A percentile compares a stretch with the other conserved stretches of the same genome.
Conservation (phyloP, 306 rosid genomes). For the Malus fusca region DNA sequence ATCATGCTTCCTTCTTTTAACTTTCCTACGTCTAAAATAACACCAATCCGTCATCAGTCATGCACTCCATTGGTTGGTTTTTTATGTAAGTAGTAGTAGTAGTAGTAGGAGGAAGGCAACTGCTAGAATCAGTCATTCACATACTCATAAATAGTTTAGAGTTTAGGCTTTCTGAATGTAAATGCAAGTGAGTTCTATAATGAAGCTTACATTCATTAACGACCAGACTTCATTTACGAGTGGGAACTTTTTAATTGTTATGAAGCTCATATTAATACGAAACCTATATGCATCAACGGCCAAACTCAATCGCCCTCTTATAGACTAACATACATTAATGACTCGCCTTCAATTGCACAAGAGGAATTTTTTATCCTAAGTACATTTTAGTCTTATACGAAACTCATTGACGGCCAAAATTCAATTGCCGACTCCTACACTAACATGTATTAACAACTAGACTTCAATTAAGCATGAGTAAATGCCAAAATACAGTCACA, state of each 20-base stretch:
- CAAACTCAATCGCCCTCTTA: too few relatives aligned
- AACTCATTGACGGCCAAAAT: not conserved
- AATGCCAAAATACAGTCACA: not conserved
- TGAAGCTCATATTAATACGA: not conserved
- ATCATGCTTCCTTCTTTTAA: too few relatives aligned
- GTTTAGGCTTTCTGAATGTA: too few relatives aligned
- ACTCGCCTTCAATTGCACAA: too few relatives aligned
- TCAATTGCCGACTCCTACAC: not conserved
- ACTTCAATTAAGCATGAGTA: not conserved
- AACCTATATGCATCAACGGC: too few relatives aligned
- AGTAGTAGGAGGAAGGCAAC: too few relatives aligned
- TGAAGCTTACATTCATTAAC: not conserved
- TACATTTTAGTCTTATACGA: not conserved
- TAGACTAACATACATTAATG: not conserved
- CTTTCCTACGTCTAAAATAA: too few relatives aligned
- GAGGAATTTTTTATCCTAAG: not conserved
- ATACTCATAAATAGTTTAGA: not conserved
- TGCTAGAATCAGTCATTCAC: too few relatives aligned
- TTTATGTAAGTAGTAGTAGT: not conserved
- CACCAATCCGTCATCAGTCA: too few relatives aligned
- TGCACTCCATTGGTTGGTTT: not conserved
- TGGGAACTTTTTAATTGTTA: not conserved
- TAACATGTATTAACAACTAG: not conserved
- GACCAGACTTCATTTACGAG: not conserved
- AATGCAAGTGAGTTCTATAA: not conserved